phyloP scores from a whole-genome alignment of 306 rosid species.

The Pterocarpus santalinus region DNA sequence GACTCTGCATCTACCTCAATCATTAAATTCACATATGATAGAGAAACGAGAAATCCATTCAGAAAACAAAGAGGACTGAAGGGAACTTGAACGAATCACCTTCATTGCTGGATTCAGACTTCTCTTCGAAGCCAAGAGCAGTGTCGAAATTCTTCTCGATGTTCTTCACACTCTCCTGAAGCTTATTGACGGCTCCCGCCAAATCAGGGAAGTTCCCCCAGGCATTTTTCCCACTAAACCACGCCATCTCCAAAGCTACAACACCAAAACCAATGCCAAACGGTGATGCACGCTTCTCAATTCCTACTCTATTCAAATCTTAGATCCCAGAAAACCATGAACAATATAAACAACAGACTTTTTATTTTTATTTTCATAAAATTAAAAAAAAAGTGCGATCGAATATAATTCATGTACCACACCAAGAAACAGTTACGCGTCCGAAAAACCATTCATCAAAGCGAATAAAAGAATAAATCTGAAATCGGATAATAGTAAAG shows the following conservation, averaged over 20 bases:
- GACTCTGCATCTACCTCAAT: slow-evolving; percentile 28
- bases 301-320: slow-evolving; percentile 24
- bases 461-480: slow-evolving; percentile 24
- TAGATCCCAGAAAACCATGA: slow-evolving; percentile 44
- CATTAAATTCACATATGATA: slow-evolving; percentile 23
- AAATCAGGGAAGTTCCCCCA: slow-evolving; percentile 96
- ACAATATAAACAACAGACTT: slow-evolving; percentile 14
- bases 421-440: slow-evolving; percentile 14
- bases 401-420: background rate
- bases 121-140: slow-evolving; percentile 93
- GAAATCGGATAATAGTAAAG: slow-evolving; percentile 7
- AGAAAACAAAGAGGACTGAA: slow-evolving; percentile 31
- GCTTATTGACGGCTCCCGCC: slow-evolving; percentile 98
- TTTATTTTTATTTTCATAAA: background rate
- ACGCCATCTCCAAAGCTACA: slow-evolving; percentile 76
- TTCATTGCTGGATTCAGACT: slow-evolving; percentile 76
- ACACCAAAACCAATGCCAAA: slow-evolving; percentile 42
- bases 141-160: slow-evolving; percentile 96
- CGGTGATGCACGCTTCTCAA: slow-evolving; percentile 21
- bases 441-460: slow-evolving; percentile 8
- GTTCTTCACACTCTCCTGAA: slow-evolving; percentile 98
- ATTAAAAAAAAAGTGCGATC: slow-evolving; percentile 2
- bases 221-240: slow-evolving; percentile 85
- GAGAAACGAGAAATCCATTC: slow-evolving; percentile 18
- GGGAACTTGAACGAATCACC: slow-evolving; percentile 61